A percentile compares a stretch with the other conserved stretches of the same genome.
These are phyloP conservation scores for Solanum chiquidenum DNA, from an alignment of 257 asterid genomes.

Conservation along the genomic window DNA sequence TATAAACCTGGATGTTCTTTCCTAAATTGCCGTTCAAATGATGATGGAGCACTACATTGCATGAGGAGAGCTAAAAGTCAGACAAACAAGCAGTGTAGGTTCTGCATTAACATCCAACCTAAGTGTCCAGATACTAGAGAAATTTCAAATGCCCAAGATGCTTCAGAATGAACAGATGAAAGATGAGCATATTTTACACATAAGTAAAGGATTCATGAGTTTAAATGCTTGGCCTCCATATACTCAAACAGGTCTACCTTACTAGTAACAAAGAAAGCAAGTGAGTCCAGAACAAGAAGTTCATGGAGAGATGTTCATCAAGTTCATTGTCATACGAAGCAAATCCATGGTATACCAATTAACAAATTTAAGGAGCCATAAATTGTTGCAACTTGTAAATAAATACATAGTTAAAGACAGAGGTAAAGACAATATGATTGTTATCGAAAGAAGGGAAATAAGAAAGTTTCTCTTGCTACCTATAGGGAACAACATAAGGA, in stretches of 20 bases:
- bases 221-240: neutral
- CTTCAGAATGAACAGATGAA: neutral
- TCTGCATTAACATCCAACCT: neutral
- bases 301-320: neutral
- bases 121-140: neutral
- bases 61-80: conserved; percentile 10
- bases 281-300: neutral
- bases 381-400: neutral
- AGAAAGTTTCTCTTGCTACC: conserved; percentile 29
- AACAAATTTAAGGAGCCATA: neutral
- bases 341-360: neutral
- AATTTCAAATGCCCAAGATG: neutral
- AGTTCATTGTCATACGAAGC: neutral
- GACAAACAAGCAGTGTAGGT: neutral
- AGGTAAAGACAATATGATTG: neutral
- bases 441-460: neutral
- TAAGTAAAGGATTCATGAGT: neutral
- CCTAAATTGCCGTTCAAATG: conserved; percentile 70
- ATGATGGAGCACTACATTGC: conserved; percentile 72
- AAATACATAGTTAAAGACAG: neutral
- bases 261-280: neutral
- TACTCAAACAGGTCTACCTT: neutral
- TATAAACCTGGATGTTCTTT: conserved; percentile 69
- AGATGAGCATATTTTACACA: neutral
- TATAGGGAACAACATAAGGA: conserved; percentile 92